Percentiles rank a stretch among this genome's conserved stretches.
Conservation (phyloP, 495 filamentous ascomycete species). For the Cairneyella variabilis region DNA sequence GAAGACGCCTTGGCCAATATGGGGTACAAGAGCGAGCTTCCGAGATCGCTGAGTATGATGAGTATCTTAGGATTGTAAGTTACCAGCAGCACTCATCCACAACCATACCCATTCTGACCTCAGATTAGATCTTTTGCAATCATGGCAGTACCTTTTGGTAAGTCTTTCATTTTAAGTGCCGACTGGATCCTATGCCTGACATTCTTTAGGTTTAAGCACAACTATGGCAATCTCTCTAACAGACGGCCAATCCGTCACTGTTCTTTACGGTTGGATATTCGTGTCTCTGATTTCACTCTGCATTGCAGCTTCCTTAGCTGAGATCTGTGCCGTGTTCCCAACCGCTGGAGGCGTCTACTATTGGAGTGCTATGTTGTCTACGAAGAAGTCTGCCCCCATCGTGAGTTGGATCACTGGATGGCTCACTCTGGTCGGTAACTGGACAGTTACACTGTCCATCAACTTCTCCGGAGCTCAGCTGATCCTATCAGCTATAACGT, state of each 20-base stretch:
- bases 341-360: slow-evolving; percentile 48
- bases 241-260: slow-evolving; percentile 55
- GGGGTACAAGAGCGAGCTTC: slow-evolving; percentile 62
- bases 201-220: slow-evolving; percentile 44
- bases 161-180: neutral
- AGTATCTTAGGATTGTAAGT: slow-evolving; percentile 58
- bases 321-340: slow-evolving; percentile 43
- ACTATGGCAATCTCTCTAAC: slow-evolving; percentile 63
- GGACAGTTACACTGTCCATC: slow-evolving; percentile 47
- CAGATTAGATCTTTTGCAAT: slow-evolving; percentile 31
- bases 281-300: slow-evolving; percentile 37
- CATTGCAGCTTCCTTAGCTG: slow-evolving; percentile 41
- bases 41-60: slow-evolving; percentile 60
- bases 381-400: slow-evolving; percentile 40
- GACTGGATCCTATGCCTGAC: neutral
- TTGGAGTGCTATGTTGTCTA: slow-evolving; percentile 44
- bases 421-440: slow-evolving; percentile 48
- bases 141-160: slow-evolving; percentile 30
- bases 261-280: slow-evolving; percentile 44
- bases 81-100: slow-evolving; percentile 9
- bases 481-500: slow-evolving; percentile 56
- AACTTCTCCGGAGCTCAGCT: slow-evolving; percentile 55
- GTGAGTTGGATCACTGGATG: slow-evolving; percentile 45
- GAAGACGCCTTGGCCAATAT: slow-evolving; percentile 57
- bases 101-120: slow-evolving; percentile 3